phyloP scores from a whole-genome alignment of 352 stramenopile species.

The Pythium brassicae region DNA sequence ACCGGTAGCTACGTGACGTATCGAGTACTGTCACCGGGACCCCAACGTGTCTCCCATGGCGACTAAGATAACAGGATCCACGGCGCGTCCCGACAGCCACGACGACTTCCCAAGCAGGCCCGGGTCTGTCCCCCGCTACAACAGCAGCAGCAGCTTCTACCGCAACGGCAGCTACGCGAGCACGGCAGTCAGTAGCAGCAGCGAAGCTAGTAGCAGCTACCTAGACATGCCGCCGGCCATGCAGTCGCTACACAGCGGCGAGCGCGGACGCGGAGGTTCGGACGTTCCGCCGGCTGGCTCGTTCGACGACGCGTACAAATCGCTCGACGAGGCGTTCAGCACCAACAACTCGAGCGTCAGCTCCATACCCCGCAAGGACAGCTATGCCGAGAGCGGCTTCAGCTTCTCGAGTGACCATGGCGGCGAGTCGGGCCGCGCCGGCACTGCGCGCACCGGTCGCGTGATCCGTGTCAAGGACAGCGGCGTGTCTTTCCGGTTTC shows the following conservation, averaged over 20 bases:
- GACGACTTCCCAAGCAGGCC: neutral
- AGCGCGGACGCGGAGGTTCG: neutral
- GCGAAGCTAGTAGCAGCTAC: neutral
- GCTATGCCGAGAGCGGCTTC: neutral
- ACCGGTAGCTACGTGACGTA: no score
- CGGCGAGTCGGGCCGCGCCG: neutral
- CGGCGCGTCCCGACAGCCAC: neutral
- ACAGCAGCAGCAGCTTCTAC: neutral
- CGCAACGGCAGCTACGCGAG: neutral
- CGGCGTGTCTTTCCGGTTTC: constrained; percentile 66
- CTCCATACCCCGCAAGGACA: neutral
- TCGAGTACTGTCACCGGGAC: no score
- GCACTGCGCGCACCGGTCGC: constrained; percentile 38
- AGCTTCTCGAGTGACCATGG: neutral
- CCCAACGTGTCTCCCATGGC: neutral
- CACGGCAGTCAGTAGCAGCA: neutral
- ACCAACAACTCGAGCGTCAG: neutral
- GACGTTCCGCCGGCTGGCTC: neutral
- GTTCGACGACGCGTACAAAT: neutral
- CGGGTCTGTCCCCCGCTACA: neutral
- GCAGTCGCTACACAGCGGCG: neutral
- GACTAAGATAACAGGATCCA: neutral
- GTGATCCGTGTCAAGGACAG: constrained; percentile 72
- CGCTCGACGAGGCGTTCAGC: neutral
- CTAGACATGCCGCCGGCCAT: neutral